Evolutionary conservation across 1,139 yeast genomes (phyloP).

Genomic region (Pichia sp.): DNA sequence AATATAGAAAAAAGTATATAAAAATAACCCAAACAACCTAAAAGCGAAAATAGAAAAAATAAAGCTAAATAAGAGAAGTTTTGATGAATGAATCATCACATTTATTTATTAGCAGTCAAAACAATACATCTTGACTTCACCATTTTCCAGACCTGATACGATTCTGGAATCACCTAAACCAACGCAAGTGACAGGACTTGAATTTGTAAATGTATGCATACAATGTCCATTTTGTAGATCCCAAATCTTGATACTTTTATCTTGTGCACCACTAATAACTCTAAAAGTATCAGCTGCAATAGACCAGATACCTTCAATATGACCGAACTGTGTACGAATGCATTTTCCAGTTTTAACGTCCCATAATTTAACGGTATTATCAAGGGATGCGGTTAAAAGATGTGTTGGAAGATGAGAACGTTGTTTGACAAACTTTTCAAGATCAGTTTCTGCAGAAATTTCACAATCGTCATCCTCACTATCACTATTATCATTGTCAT

Average conservation of each 20-base stretch:
- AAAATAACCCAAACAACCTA: neutral
- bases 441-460: conserved; percentile 7
- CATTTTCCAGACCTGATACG: conserved; percentile 86
- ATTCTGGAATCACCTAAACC: conserved; percentile 83
- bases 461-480: conserved; percentile 18
- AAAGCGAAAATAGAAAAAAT: neutral
- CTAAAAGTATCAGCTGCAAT: conserved; percentile 93
- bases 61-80: conserved; percentile 1
- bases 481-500: conserved; percentile 21
- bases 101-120: conserved; percentile 46
- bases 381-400: conserved; percentile 78
- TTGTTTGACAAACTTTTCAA: conserved; percentile 9
- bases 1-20: neutral
- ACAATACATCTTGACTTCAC: conserved; percentile 73
- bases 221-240: conserved; percentile 91
- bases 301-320: conserved; percentile 96
- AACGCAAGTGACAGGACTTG: conserved; percentile 75
- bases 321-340: conserved; percentile 90
- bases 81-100: neutral
- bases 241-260: conserved; percentile 86
- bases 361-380: conserved; percentile 92
- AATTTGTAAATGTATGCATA: conserved; percentile 82
- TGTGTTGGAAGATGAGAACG: conserved; percentile 58
- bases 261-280: conserved; percentile 90
- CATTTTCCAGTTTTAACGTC: conserved; percentile 82